Evolutionary conservation across 306 rosid genomes (phyloP).

Genomic region (Cucurbita ficifolia): DNA sequence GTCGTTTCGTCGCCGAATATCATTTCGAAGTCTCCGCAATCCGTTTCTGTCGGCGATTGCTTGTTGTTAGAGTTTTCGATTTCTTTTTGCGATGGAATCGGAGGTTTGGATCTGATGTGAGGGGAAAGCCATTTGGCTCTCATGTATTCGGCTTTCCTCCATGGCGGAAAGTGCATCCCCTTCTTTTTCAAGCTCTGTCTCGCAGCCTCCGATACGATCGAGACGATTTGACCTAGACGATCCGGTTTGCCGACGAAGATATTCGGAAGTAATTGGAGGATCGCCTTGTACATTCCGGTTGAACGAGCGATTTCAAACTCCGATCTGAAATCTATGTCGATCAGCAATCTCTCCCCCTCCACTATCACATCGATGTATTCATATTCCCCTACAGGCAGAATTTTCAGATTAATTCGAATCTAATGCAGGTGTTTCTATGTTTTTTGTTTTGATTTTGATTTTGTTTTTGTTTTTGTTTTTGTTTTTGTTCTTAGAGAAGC

Average conservation of each 20-base stretch:
- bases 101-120: constrained; percentile 18
- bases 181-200: constrained; percentile 80
- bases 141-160: constrained; percentile 90
- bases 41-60: constrained; percentile 19
- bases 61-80: not conserved
- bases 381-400: constrained; percentile 57
- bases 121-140: constrained; percentile 83
- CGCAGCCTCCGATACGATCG: constrained; percentile 63
- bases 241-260: constrained; percentile 71
- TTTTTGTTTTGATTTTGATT: not conserved
- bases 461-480: not conserved
- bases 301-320: constrained; percentile 93
- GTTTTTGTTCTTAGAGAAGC: not conserved
- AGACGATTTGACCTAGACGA: constrained; percentile 54
- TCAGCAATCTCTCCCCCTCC: constrained; percentile 57
- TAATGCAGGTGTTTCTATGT: not conserved
- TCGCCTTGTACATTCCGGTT: constrained; percentile 59
- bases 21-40: constrained; percentile 53
- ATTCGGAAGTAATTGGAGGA: constrained; percentile 64
- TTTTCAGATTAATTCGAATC: not conserved
- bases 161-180: constrained; percentile 93
- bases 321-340: constrained; percentile 82
- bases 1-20: constrained; percentile 40
- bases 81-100: constrained; percentile 5
- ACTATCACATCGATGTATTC: constrained; percentile 72